Percentiles rank a stretch among this genome's conserved stretches.
Evolutionary conservation across 495 filamentous ascomycete species (phyloP).

Genomic region (Letharia lupina): DNA sequence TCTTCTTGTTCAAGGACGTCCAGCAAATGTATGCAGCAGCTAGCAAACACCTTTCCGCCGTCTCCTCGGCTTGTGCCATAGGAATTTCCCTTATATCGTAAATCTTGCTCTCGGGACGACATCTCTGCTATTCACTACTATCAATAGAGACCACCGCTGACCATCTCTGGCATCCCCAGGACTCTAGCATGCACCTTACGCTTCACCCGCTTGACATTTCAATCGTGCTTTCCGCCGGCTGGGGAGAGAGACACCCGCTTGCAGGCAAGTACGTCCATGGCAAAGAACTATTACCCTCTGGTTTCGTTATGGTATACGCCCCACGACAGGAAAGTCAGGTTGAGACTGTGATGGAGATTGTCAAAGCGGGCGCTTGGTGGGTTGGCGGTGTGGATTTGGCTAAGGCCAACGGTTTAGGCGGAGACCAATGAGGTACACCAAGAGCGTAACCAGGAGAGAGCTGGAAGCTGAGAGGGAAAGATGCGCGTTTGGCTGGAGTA

Average conservation of each 20-base stretch:
- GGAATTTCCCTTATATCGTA: not conserved
- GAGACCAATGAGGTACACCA: not conserved
- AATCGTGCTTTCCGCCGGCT: constrained; percentile 67
- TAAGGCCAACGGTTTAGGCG: constrained; percentile 16
- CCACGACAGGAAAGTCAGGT: constrained; percentile 63
- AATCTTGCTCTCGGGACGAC: not conserved
- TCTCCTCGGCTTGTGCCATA: not conserved
- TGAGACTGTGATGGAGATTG: constrained; percentile 57
- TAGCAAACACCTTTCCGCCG: not conserved
- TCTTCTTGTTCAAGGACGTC: not conserved
- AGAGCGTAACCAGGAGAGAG: not conserved
- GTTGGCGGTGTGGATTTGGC: constrained; percentile 39
- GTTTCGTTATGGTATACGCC: constrained; percentile 79
- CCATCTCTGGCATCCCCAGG: constrained; percentile 26
- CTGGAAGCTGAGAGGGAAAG: not conserved
- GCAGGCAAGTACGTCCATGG: constrained; percentile 38
- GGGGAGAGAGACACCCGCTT: constrained; percentile 85
- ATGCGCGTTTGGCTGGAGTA: not conserved
- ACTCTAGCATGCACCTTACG: constrained; percentile 67
- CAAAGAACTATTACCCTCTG: constrained; percentile 50
- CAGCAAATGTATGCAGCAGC: not conserved
- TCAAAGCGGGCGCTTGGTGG: constrained; percentile 64
- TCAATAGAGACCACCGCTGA: constrained; percentile 8
- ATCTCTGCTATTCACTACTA: not conserved
- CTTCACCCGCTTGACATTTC: constrained; percentile 72